phyloP scores from a whole-genome alignment of 1,284 basidiomycete genomes.

The Cystobasidium slooffiae region DNA sequence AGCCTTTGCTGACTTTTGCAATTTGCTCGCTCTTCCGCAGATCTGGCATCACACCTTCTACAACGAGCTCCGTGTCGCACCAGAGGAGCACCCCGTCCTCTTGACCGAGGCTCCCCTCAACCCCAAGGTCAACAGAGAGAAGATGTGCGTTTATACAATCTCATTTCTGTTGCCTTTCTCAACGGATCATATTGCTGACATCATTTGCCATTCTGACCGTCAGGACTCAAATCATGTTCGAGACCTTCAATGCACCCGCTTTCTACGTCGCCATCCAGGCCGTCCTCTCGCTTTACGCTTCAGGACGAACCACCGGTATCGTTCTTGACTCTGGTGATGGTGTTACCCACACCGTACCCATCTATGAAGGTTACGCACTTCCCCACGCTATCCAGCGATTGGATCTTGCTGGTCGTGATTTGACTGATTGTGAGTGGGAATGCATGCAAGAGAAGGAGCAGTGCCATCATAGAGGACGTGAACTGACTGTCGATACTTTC shows the following conservation, averaged over 20 bases:
- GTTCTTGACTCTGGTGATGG: constrained; percentile 93
- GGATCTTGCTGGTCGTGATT: constrained; percentile 91
- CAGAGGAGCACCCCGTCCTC: constrained; percentile 89
- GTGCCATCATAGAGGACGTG: no score
- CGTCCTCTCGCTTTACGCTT: constrained; percentile 88
- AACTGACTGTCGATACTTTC: background rate
- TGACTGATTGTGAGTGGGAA: constrained; percentile 65
- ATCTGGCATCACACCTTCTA: constrained; percentile 73
- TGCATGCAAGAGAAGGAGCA: background rate
- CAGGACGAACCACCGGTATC: constrained; percentile 89
- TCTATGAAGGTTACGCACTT: constrained; percentile 93
- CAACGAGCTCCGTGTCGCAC: constrained; percentile 62
- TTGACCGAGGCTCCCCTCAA: constrained; percentile 94
- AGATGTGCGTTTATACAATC: constrained; percentile 64
- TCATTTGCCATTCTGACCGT: background rate
- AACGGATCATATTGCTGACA: background rate
- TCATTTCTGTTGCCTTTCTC: background rate
- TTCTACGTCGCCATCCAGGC: constrained; percentile 95
- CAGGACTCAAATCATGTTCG: constrained; percentile 89
- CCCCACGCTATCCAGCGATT: constrained; percentile 94
- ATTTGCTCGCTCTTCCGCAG: constrained; percentile 46
- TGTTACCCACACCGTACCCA: constrained; percentile 90
- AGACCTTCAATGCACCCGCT: constrained; percentile 91
- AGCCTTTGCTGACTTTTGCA: background rate
- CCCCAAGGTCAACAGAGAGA: constrained; percentile 92